Base-by-base conservation (phyloP, 352 stramenopile genomes). In the Vaucheria bursata region DNA sequence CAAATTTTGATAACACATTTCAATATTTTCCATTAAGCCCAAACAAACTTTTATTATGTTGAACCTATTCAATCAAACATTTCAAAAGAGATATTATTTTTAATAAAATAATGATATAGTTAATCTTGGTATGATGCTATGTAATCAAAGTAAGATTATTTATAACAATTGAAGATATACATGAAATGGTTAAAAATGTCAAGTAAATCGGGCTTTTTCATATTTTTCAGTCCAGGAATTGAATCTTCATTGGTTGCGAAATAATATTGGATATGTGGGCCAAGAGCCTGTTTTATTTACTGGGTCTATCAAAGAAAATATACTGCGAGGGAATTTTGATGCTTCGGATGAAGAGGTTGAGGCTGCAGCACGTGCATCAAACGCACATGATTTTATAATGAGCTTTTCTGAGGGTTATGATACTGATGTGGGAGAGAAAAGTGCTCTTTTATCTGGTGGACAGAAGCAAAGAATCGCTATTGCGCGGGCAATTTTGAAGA, bases 381-480 rank as follows among this genome's bases (percentile, higher is more conserved):
- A 97, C 72, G 90, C 89, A 0, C 88, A 94, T 74, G 88, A 90
- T 35, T 97, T 98, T 78, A 95, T 98, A 78, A 80, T 82, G 31
- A 79, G 81, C 0, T 95, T 97, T 70, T 31, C 59, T 38, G 59
- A 69, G 29, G 59, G 59, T 69, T 69, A 69, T 38, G 59, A 4
- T 38, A 69, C 59, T 38, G 59, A 38, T 69, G 67, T 73, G 2
- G 67, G 67, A 5, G 67, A 73, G 8, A 73, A 73, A 34, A 73
- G 67, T 45, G 31, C 67, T 25, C 67, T 73, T 25, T 83, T 97
- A 0, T 91, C 84, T 3, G 92, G 93, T 45, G 93, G 93, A 12
- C 93, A 97, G 80, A 96, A 97, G 80, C 90, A 93, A 79, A 80
- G 90, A 32, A 91, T 96, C 75, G 90, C 90, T 53, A 92, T 97